Percentiles rank a stretch among this genome's conserved stretches.
Conservation (phyloP, 2,329 filamentous ascomycete genomes). For the Bipolaris zeicola region DNA sequence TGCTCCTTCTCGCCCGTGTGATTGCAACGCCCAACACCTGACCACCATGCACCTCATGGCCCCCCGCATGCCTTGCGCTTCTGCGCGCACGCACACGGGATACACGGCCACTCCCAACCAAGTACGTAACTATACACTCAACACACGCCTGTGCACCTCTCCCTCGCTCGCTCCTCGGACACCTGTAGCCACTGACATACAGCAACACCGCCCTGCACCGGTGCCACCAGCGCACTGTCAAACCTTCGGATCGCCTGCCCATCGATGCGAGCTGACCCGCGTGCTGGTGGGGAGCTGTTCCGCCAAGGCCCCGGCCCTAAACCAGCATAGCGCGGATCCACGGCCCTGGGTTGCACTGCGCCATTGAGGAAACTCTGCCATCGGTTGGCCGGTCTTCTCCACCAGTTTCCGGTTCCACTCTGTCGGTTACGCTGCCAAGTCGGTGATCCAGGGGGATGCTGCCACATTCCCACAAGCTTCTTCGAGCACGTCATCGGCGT, state of each 20-base stretch:
- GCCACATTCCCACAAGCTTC: slow-evolving; percentile 5
- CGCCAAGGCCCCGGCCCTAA: slow-evolving; percentile 20
- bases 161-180: no score
- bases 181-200: no score
- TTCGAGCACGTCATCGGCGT: slow-evolving; percentile 25
- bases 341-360: slow-evolving; percentile 32
- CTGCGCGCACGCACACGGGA: background rate
- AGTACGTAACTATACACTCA: no score
- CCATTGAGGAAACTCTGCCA: slow-evolving; percentile 32
- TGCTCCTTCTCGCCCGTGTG: background rate
- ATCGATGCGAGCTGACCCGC: slow-evolving; percentile 2
- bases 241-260: background rate
- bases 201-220: no score
- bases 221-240: background rate
- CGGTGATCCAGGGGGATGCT: slow-evolving; percentile 11
- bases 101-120: no score
- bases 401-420: slow-evolving; percentile 37
- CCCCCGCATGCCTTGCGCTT: slow-evolving; percentile 8
- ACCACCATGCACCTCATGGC: slow-evolving; percentile 5
- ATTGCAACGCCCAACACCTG: background rate
- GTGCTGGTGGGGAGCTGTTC: slow-evolving; percentile 3
- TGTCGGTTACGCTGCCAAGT: slow-evolving; percentile 35
- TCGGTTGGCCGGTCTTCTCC: slow-evolving; percentile 35
- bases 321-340: slow-evolving; percentile 36
- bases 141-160: no score